Base-by-base conservation (phyloP, 768 basidiomycete species). In the Tricholomella constricta region DNA sequence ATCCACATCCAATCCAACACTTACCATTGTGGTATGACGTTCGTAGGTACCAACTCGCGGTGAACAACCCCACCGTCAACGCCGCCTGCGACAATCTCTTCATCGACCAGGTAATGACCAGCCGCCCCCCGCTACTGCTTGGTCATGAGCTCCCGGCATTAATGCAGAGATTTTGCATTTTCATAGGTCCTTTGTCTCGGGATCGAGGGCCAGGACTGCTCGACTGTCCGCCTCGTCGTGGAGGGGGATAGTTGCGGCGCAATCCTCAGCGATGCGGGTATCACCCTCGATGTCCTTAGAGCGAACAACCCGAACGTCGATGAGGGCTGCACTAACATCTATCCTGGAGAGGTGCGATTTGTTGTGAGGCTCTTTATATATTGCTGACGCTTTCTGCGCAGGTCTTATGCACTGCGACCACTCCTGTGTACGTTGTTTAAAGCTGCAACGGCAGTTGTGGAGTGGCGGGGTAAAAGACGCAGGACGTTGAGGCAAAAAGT, bases 281-380 rank as follows among this genome's bases (percentile, higher is more conserved):
- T 85, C 53, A 61, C 75, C 43, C 54, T 73, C 57, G 72, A 58
- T 34, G 78, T 78, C 19, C 70, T 90, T 20, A 64, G 74, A 55
- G 61, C 72, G 26, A 88, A 89, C 73, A 89, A 89, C 71, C 86
- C 82, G 2, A 84, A 88, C 61, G 65, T 89, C 50, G 69, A 83
- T 65, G 50, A 56, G 8, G 59, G 29, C 6, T 85, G 84, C 69
- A 65, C 65, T 29, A 85, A 85, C 69, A 75, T 88, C 48, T 82
- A 82, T 67, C 65, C 77, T 51, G 77, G 73, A 44, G 84, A 88
- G 78, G 86, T 87, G 45, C 44, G 26, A 34, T 22, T 14, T 1
- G 7, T 14, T 25, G 25, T 14, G 4, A 22, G 11, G 9, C 26
- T 27, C 15, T 15, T 6, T 53, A 10, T 41, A 1, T 6, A 40